These are phyloP conservation scores for Raddia distichophylla DNA, from an alignment of 176 grass and related monocot genomes.

Conservation along the genomic window DNA sequence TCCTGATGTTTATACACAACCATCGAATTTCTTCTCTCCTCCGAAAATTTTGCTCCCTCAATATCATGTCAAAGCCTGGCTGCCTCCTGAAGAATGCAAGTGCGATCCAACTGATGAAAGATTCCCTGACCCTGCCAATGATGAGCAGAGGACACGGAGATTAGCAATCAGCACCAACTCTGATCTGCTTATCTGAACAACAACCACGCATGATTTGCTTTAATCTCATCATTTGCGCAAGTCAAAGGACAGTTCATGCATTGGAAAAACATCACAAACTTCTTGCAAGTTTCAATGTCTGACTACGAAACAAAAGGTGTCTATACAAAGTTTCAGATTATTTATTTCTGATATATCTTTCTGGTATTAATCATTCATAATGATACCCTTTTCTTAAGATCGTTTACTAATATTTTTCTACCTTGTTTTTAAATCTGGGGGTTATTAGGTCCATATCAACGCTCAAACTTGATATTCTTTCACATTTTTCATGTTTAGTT, in stretches of 20 bases:
- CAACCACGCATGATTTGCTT: slow-evolving; percentile 50
- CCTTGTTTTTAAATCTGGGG: slow-evolving; percentile 28
- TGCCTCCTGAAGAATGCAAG: slow-evolving; percentile 34
- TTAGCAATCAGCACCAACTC: slow-evolving; percentile 50
- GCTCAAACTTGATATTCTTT: slow-evolving; percentile 13
- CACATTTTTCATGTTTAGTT: slow-evolving; percentile 10
- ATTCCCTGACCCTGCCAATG: slow-evolving; percentile 49
- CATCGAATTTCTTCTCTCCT: slow-evolving; percentile 19
- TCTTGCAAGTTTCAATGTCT: slow-evolving; percentile 37
- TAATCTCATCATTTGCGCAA: slow-evolving; percentile 47
- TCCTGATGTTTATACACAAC: slow-evolving; percentile 3
- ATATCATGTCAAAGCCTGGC: slow-evolving; percentile 46
- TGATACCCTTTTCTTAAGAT: slow-evolving; percentile 32
- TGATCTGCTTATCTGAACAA: slow-evolving; percentile 52
- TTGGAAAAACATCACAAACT: slow-evolving; percentile 52
- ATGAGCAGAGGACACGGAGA: slow-evolving; percentile 44
- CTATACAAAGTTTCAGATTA: not conserved
- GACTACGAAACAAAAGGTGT: slow-evolving; percentile 35
- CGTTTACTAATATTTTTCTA: slow-evolving; percentile 28
- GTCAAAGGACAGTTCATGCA: slow-evolving; percentile 45
- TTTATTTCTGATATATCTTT: slow-evolving; percentile 43
- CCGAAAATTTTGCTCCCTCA: slow-evolving; percentile 31
- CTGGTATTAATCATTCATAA: slow-evolving; percentile 31
- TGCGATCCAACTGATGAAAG: slow-evolving; percentile 57
- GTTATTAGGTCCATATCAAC: slow-evolving; percentile 49